Evolutionary conservation across 345 rosid genomes (phyloP), one percentile per base, ranked within the genome.

Genomic region (Litchi chinensis): DNA sequence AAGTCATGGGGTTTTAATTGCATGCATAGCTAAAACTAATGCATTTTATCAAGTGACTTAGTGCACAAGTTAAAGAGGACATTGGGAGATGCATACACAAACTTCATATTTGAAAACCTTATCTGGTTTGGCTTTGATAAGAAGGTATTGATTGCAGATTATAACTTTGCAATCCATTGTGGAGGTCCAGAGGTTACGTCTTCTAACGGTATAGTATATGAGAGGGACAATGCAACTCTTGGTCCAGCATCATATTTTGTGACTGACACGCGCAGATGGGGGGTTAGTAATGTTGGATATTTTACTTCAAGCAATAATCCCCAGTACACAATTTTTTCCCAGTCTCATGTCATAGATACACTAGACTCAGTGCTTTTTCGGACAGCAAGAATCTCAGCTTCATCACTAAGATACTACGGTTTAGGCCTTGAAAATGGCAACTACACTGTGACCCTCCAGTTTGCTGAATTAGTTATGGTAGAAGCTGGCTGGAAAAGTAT

Each of bases 401-500:
- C 93, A 8, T 92, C 98, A 18, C 70, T 93, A 67, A 87, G 93
- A 82, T 92, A 92, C 84, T 93, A 89, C 44, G 97, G 97, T 9
- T 79, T 93, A 82, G 97, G 98, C 63, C 95, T 93, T 24, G 76
- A 93, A 88, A 92, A 92, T 88, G 98, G 95, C 21, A 88, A 89
- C 85, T 93, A 93, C 81, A 90, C 77, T 63, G 86, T 90, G 52
- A 74, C 46, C 64, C 88, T 90, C 64, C 86, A 80, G 68, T 90
- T 90, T 84, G 85, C 88, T 21, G 93, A 90, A 80, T 73, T 28
- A 26, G 57, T 41, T 21, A 84, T 85, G 54, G 22, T 2, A 41
- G 77, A 78, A 44, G 69, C 80, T 13, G 65, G 77, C 5, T 90
- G 91, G 91, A 60, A 56, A 79, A 83, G 88, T 76, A 85, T 82